Base-by-base conservation (phyloP, 2,329 filamentous ascomycete species). In the Annulohypoxylon truncatum region DNA sequence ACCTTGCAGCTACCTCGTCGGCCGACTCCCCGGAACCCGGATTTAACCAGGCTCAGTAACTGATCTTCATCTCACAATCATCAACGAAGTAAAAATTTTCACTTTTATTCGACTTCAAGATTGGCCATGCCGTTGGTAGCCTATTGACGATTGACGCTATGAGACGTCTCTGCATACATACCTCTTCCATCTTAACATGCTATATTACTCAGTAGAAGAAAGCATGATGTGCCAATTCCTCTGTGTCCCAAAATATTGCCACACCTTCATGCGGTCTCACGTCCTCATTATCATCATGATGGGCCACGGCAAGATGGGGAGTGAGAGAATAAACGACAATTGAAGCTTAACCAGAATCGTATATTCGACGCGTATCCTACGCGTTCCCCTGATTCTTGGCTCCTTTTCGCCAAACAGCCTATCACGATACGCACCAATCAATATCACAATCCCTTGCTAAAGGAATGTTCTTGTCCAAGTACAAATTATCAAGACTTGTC, bases 371-470 rank as follows among this genome's bases (percentile, higher is more conserved):
- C 63, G 59, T 66, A 48, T 29, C 48, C 29, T 55, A 61, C 66
- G 63, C 56, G 59, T 61, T 55, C 24, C 63, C 66, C 57, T 61
- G 38, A 51, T 61, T 38, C 56, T 64, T 64, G 52, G 66, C 63
- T 64, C 42, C 31, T 40, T 35, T 40, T 46, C 33, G 13, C 50
- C 26, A 38, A 55, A 40, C 40, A 58, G 13, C 59, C 59, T 66
- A 64, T 64, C 60, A 63, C 42, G 52, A 57, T 55, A 47, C 62
- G 51, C 31, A 15, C 46, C 55, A 50, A 64, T 61, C 55, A 64
- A 66, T 66, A 64, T 61, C 59, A 66, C 63, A 61, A 61, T 64
- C 51, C 52, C 55, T 66, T 54, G 57, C 29, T 44, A 58, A 42
- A 53, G 48, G 42, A 42, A 42, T 15, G 31, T 50, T 51, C 31